Evolutionary conservation across 179 eudicot species (phyloP), one percentile per base, ranked within the genome.

Genomic region (Heliamphora ciliata): DNA sequence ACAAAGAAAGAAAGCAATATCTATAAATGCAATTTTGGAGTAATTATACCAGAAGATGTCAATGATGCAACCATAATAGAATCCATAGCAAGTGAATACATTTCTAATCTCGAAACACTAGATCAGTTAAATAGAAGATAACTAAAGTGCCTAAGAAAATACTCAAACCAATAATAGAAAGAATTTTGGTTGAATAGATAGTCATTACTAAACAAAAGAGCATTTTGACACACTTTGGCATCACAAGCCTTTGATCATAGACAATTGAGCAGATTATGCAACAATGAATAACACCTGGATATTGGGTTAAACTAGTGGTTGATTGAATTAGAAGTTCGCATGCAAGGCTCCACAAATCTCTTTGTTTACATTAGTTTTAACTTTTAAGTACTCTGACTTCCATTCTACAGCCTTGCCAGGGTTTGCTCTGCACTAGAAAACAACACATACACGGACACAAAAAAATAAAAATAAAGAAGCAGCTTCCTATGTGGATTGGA

Each of bases 221-320:
- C 13, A 71, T 47, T 71, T 71, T 17, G 1, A 47, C 17, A 10
- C 24, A 15, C 24, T 24, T 71, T 71, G 13, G 24, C 15, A 71
- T 71, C 54, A 47, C 75, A 71, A 48, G 55, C 55, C 17, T 48
- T 48, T 71, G 24, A 71, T 48, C 75, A 11, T 44, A 44, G 50
- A 69, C 74, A 69, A 13, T 69, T 69, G 74, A 69, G 74, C n/a
- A 44, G 74, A 69, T 69, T 10, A 10, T 69, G 74, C 13, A 50
- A 15, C 3, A 44, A 13, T 13, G 17, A 40, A 48, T 40, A 44
- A 50, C 40, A 13, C 74, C 40, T 50, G 50, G 11, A 44, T 47
- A 69, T 69, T 44, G 74, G 50, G 72, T 6, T 69, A 40, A 46
- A 69, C 74, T 4, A 69, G 51, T 14, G 2, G 51, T 69, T 69